Conservation (phyloP, 805 yeast genomes). For the Metschnikowia peoriensis region DNA sequence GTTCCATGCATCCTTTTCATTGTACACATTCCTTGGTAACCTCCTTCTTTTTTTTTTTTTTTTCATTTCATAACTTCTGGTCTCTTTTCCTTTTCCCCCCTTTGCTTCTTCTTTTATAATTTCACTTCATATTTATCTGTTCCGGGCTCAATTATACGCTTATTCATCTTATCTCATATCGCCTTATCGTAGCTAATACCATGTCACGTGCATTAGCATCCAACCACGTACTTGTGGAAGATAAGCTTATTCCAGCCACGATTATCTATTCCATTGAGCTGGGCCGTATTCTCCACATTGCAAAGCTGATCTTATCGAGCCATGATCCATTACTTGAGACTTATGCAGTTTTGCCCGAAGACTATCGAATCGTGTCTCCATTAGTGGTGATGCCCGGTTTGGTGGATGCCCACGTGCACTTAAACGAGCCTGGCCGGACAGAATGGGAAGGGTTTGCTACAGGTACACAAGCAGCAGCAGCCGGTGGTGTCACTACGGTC, state of each 20-base stretch:
- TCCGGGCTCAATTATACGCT: too few species aligned
- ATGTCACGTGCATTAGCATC: slow-evolving; percentile 69
- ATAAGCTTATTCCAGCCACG: slow-evolving; percentile 55
- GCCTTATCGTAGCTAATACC: not conserved
- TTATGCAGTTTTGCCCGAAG: slow-evolving; percentile 43
- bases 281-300: slow-evolving; percentile 57
- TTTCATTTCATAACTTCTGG: too few species aligned
- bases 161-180: not conserved
- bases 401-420: slow-evolving; percentile 90
- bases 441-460: slow-evolving; percentile 99
- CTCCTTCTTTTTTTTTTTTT: not conserved
- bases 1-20: not conserved
- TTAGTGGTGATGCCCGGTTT: slow-evolving; percentile 79
- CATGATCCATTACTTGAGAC: slow-evolving; percentile 39
- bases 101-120: not conserved
- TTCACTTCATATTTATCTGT: not conserved
- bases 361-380: slow-evolving; percentile 59
- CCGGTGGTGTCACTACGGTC: slow-evolving; percentile 96
- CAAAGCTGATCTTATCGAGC: slow-evolving; percentile 28
- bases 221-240: slow-evolving; percentile 51
- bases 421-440: slow-evolving; percentile 96
- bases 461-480: slow-evolving; percentile 91
- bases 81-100: not conserved
- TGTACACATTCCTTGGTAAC: not conserved
- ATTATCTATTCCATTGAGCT: slow-evolving; percentile 52